These are phyloP conservation scores for Leccinum obscurum DNA, from an alignment of 768 basidiomycete species.

Conservation along the genomic window DNA sequence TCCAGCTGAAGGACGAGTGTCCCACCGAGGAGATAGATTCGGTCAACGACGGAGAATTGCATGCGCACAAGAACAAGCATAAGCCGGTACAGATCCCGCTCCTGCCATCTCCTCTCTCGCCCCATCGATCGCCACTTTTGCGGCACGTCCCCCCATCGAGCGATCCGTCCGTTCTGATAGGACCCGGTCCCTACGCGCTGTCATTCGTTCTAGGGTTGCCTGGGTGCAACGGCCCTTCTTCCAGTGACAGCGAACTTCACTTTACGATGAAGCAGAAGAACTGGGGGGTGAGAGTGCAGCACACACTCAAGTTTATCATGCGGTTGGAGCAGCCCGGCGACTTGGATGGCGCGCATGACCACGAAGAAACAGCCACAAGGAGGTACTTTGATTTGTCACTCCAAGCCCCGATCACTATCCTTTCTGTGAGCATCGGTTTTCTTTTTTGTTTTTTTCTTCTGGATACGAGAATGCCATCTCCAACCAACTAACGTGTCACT, in stretches of 20 bases:
- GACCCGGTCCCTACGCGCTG: conserved; percentile 29
- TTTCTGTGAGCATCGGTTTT: conserved; percentile 62
- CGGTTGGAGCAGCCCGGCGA: conserved; percentile 76
- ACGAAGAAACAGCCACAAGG: conserved; percentile 64
- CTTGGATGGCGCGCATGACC: conserved; percentile 52
- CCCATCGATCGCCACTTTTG: conserved; percentile 30
- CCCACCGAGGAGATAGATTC: conserved; percentile 11
- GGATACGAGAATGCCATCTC: background rate
- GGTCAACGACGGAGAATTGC: conserved; percentile 3
- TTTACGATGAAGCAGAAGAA: conserved; percentile 71
- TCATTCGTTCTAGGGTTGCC: conserved; percentile 20
- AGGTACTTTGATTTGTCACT: conserved; percentile 88
- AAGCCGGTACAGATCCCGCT: conserved; percentile 18
- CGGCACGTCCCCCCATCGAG: conserved; percentile 10
- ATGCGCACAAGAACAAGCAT: conserved; percentile 7
- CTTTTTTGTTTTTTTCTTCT: background rate
- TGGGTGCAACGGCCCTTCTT: conserved; percentile 8
- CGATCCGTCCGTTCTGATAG: conserved; percentile 26
- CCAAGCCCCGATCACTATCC: conserved; percentile 82
- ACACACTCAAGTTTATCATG: conserved; percentile 78
- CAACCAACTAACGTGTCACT: background rate
- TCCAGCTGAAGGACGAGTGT: conserved; percentile 23
- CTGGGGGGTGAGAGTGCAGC: conserved; percentile 71
- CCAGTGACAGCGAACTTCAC: conserved; percentile 45
- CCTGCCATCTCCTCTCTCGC: conserved; percentile 31